Conservation (phyloP, 176 grass and related monocot species). For the Carex cristatella region DNA sequence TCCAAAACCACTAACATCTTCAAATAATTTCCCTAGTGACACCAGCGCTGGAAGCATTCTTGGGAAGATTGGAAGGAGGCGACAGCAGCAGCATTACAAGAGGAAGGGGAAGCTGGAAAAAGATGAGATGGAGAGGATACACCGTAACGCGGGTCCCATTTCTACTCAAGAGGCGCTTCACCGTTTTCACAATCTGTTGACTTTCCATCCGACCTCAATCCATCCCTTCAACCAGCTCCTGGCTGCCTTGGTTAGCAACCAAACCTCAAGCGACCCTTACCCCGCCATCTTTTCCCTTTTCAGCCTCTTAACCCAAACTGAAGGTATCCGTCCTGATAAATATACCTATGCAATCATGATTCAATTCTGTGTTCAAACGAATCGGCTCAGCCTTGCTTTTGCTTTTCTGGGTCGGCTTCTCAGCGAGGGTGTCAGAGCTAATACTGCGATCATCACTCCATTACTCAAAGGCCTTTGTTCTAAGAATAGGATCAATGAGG, state of each 20-base stretch:
- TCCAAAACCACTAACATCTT: neutral
- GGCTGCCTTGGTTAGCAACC: neutral
- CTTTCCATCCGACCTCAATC: neutral
- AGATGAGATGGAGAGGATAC: neutral
- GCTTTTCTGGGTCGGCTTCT: constrained; percentile 2
- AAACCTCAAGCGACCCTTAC: neutral
- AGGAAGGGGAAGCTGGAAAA: neutral
- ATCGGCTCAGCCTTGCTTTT: neutral
- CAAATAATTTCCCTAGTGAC: neutral
- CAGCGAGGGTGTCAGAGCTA: neutral
- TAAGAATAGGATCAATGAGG: neutral
- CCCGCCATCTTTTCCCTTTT: constrained; percentile 10
- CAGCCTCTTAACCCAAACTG: neutral
- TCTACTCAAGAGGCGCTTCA: neutral
- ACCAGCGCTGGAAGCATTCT: neutral
- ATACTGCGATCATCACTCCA: neutral
- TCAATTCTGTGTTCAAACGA: constrained; percentile 1
- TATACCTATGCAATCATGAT: constrained; percentile 20
- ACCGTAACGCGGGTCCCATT: neutral
- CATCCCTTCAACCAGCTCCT: neutral
- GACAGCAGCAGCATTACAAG: neutral
- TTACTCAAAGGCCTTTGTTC: constrained; percentile 22
- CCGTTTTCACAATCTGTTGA: neutral
- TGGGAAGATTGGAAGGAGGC: neutral
- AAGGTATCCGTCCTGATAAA: neutral